Percentiles rank a stretch among this genome's conserved stretches.
Evolutionary conservation across 1,284 basidiomycete genomes (phyloP).

Genomic region (Cutaneotrichosporon cyanovorans): DNA sequence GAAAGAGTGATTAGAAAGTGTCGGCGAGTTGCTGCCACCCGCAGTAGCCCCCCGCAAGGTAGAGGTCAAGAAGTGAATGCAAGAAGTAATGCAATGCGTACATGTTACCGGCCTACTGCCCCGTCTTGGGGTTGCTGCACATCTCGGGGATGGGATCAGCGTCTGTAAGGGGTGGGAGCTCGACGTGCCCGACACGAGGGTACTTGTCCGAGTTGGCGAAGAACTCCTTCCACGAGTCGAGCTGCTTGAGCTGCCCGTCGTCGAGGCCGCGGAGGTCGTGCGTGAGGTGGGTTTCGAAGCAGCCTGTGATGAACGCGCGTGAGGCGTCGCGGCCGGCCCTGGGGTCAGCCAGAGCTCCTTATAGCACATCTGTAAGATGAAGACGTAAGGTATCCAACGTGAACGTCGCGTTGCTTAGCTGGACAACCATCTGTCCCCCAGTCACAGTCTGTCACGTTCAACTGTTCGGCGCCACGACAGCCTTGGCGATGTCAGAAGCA

Average conservation of each 20-base stretch:
- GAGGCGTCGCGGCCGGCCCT: slow-evolving; percentile 79
- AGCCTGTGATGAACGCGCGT: slow-evolving; percentile 83
- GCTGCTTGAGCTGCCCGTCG: slow-evolving; percentile 64
- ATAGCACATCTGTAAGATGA: too few relatives aligned
- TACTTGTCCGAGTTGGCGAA: slow-evolving; percentile 74
- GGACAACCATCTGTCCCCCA: too few relatives aligned
- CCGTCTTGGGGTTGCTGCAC: slow-evolving; percentile 47
- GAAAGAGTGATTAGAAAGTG: too few relatives aligned
- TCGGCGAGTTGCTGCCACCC: too few relatives aligned
- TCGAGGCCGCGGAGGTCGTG: slow-evolving; percentile 78
- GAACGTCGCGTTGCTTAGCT: too few relatives aligned
- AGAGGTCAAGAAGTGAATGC: too few relatives aligned
- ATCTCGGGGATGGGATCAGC: slow-evolving; percentile 66
- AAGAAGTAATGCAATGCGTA: too few relatives aligned
- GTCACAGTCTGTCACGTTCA: too few relatives aligned
- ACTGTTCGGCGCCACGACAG: too few relatives aligned
- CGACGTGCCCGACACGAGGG: slow-evolving; percentile 58
- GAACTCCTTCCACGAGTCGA: slow-evolving; percentile 82
- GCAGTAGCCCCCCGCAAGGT: too few relatives aligned
- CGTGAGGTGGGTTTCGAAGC: slow-evolving; percentile 77
- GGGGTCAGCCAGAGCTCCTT: background rate
- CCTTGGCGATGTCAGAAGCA: too few relatives aligned
- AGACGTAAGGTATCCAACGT: too few relatives aligned
- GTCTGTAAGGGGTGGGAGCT: slow-evolving; percentile 61
- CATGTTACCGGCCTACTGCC: background rate